A percentile compares a stretch with the other conserved stretches of the same genome.
Evolutionary conservation across 148 eudicot genomes (phyloP).

Genomic region (Vaccinium darrowii): DNA sequence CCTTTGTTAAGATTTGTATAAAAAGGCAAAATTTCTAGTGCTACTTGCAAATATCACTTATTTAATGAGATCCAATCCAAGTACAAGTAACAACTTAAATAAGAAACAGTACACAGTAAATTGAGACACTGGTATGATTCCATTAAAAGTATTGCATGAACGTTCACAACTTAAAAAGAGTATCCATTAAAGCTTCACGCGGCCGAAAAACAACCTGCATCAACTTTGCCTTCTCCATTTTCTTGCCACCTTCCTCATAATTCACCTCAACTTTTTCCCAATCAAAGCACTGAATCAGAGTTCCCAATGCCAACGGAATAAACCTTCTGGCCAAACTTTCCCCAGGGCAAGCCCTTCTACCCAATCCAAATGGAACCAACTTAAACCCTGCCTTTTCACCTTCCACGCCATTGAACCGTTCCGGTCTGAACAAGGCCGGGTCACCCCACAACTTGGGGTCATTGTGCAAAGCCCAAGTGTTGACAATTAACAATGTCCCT

Average conservation of each 20-base stretch:
- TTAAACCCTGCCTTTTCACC: neutral
- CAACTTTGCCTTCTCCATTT: neutral
- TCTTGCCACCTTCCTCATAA: neutral
- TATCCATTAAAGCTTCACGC: neutral
- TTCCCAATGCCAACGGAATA: neutral
- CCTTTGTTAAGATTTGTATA: too few relatives aligned
- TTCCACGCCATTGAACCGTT: neutral
- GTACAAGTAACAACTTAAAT: too few relatives aligned
- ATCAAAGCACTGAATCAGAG: constrained; percentile 10
- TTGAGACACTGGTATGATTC: neutral
- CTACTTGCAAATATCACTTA: too few relatives aligned
- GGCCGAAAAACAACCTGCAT: neutral
- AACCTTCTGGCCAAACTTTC: constrained; percentile 4
- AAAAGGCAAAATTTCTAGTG: too few relatives aligned
- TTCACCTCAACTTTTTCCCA: constrained; percentile 6
- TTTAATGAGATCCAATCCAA: too few relatives aligned
- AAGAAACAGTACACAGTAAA: neutral
- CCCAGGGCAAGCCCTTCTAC: constrained; percentile 3
- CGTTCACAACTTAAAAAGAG: neutral
- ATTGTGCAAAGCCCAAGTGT: neutral
- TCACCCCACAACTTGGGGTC: neutral
- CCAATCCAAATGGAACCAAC: neutral
- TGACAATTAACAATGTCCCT: neutral
- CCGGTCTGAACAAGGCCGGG: neutral
- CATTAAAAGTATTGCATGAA: neutral